Base-by-base conservation (phyloP, 441 rosid genomes). In the Croton setiger region DNA sequence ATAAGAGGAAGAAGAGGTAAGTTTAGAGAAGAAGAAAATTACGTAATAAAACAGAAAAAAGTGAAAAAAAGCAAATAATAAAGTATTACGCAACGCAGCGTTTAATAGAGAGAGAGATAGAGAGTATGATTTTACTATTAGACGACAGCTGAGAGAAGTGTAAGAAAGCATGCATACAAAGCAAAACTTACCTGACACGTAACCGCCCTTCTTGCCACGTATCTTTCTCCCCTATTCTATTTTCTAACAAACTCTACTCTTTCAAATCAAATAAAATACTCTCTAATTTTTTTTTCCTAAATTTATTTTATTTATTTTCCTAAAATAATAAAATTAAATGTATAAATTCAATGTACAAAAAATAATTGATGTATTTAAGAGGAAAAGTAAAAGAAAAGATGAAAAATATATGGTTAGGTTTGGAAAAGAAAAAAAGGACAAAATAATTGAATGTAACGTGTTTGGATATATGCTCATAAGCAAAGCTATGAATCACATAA, bases 181-280 rank as follows among this genome's bases (percentile, higher is more conserved):
- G 70, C 44, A 55, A 63, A 74, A 73, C 68, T 75, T 73, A 69
- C 58, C 74, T 67, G 78, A 80, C 87, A 84, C 82, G 88, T 78
- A 57, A 82, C 69, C 53, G 58, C 31, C 39, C 67, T n/a, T 69
- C 53, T 21, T 60, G 82, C 87, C 85, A 81, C 80, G 78, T 82
- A 72, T 36, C 4, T 41, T 18, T 21, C 21, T 20, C 6, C 15
- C n/a, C 8, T 54, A 8, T 21, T 20, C 31, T 27, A 27, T 54
- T 54, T 20, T 53, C 57, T 20, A 53, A 53, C 57, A 11, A 53
- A 8, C 27, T 27, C 31, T 27, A 27, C 1, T 27, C n/a, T n/a
- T n/a, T n/a, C n/a, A n/a, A 36, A 36, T 36, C 39, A 36, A 36
- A 36, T 36, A 2, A 36, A 36, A 36, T 36, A 36, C 39, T 36